phyloP scores from a whole-genome alignment of 192 early-diverging fungal genomes.

The Podila minutissima region DNA sequence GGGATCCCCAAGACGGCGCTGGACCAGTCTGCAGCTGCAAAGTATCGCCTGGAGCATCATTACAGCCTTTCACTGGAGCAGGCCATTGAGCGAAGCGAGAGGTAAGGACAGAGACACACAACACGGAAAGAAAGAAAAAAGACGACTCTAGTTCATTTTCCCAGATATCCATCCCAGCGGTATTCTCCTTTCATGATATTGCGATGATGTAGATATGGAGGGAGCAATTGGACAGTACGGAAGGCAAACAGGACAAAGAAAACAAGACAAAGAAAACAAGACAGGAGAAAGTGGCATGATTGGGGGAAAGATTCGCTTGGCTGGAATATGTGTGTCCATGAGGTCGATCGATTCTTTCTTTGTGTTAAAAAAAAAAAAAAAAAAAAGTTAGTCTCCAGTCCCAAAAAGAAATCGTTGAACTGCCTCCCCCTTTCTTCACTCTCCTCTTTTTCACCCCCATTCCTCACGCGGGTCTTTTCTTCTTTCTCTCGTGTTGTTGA shows the following conservation, averaged over 20 bases:
- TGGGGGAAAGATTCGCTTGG: too few species aligned
- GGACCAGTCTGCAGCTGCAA: conserved; percentile 90
- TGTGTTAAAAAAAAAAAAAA: too few species aligned
- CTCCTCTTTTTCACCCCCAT: too few species aligned
- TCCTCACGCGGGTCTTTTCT: too few species aligned
- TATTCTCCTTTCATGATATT: not conserved
- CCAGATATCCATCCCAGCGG: not conserved
- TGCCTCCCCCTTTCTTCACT: too few species aligned
- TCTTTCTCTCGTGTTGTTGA: too few species aligned
- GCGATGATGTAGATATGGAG: too few species aligned
- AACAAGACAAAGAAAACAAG: not conserved
- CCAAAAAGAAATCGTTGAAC: too few species aligned
- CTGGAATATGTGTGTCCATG: too few species aligned
- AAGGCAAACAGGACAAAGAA: not conserved
- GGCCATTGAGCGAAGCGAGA: conserved; percentile 85
- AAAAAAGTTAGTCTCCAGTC: too few species aligned
- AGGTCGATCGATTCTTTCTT: too few species aligned
- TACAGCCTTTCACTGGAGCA: conserved; percentile 92
- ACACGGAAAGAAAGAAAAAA: not conserved
- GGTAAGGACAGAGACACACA: conserved; percentile 39
- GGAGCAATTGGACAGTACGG: too few species aligned
- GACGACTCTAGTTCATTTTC: not conserved
- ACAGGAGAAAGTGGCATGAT: not conserved
- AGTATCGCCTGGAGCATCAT: conserved; percentile 91
- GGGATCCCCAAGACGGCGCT: conserved; percentile 81